Percentiles rank a stretch among this genome's conserved stretches.
phyloP scores from a whole-genome alignment of 2,329 filamentous ascomycete genomes.

The Thielaviopsis musarum region DNA sequence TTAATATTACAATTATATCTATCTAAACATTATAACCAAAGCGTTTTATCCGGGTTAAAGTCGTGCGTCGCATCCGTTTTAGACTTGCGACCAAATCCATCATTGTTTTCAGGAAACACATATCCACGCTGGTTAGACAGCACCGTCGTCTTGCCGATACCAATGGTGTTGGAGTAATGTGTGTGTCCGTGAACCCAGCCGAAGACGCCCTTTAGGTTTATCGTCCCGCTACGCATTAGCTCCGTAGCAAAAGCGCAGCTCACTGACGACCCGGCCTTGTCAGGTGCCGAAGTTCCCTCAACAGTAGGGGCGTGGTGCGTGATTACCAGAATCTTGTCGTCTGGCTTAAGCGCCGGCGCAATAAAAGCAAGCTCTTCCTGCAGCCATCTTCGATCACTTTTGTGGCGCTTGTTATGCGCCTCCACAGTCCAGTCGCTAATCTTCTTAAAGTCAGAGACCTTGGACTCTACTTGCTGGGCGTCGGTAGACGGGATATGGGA shows the following conservation, averaged over 20 bases:
- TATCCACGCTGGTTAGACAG: slow-evolving; percentile 31
- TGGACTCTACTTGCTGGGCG: slow-evolving; percentile 23
- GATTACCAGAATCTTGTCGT: slow-evolving; percentile 25
- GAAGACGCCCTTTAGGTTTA: slow-evolving; percentile 16
- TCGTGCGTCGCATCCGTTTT: not conserved
- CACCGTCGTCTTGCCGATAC: slow-evolving; percentile 20
- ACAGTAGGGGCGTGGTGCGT: slow-evolving; percentile 42
- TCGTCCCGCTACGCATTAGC: slow-evolving; percentile 15
- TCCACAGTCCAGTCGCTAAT: slow-evolving; percentile 35
- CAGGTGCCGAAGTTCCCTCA: slow-evolving; percentile 29
- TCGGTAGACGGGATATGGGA: slow-evolving; percentile 28
- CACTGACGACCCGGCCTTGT: slow-evolving; percentile 29
- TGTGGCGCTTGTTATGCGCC: slow-evolving; percentile 31
- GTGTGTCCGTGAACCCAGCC: slow-evolving; percentile 33
- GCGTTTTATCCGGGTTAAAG: not conserved
- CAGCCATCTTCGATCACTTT: slow-evolving; percentile 34
- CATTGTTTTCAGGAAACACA: slow-evolving; percentile 16
- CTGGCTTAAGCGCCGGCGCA: slow-evolving; percentile 2
- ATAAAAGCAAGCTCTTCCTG: slow-evolving; percentile 19
- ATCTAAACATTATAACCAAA: slow-evolving; percentile 1
- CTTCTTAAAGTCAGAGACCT: slow-evolving; percentile 35
- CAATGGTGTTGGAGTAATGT: slow-evolving; percentile 25
- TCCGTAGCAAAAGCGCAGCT: slow-evolving; percentile 37
- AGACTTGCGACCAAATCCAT: not conserved
- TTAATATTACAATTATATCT: not conserved